A percentile compares a stretch with the other conserved stretches of the same genome.
Conservation (phyloP, 805 yeast genomes). For the Candida lessepsii region DNA sequence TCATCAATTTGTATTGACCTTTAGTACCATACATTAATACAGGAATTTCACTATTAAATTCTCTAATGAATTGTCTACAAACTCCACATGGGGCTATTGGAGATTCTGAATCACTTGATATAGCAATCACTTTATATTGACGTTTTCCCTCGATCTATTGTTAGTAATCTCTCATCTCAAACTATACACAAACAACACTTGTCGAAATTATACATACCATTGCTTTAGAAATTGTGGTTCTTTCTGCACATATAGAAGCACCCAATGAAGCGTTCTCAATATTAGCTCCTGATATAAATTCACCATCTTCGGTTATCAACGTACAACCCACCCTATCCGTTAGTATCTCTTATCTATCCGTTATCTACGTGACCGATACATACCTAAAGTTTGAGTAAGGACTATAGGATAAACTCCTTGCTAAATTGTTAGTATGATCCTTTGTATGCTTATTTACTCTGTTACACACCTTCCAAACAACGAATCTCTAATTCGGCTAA, state of each 20-base stretch:
- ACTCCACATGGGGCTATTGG: slow-evolving; percentile 90
- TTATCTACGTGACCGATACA: slow-evolving; percentile 16
- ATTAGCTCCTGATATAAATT: slow-evolving; percentile 70
- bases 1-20: slow-evolving; percentile 44
- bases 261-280: slow-evolving; percentile 93
- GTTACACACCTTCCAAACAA: slow-evolving; percentile 21
- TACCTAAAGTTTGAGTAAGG: slow-evolving; percentile 66
- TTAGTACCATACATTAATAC: slow-evolving; percentile 66
- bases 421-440: slow-evolving; percentile 36
- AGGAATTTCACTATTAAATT: slow-evolving; percentile 62
- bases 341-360: background rate
- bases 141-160: slow-evolving; percentile 13
- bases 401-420: slow-evolving; percentile 54
- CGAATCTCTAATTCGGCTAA: slow-evolving; percentile 17
- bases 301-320: slow-evolving; percentile 51
- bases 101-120: slow-evolving; percentile 20
- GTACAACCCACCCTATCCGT: slow-evolving; percentile 73
- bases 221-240: slow-evolving; percentile 36
- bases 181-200: background rate
- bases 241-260: slow-evolving; percentile 42
- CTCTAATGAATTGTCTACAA: slow-evolving; percentile 87
- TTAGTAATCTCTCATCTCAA: slow-evolving; percentile 5
- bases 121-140: slow-evolving; percentile 14
- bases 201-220: slow-evolving; percentile 27
- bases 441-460: no score